Evolutionary conservation across 2,329 filamentous ascomycete species (phyloP), one percentile per base, ranked within the genome.

Genomic region (Xylaria multiplex): DNA sequence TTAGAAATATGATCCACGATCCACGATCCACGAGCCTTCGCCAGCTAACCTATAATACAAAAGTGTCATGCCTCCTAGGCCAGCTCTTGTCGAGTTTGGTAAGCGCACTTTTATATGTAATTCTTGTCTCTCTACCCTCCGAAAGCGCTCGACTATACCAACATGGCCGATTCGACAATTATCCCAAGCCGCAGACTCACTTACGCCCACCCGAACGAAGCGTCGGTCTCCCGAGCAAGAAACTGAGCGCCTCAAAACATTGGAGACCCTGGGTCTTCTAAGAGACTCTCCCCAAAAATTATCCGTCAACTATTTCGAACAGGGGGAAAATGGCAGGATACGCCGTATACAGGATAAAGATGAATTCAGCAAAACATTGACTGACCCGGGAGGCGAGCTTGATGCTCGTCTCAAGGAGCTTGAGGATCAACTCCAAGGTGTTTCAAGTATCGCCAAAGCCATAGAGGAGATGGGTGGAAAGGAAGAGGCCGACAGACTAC

Each of bases 261-360:
- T 78, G 16, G 64, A 71, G 48, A 42, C 70, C 2, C 66, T 78
- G 2, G 76, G 76, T 7, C 73, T 79, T 9, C 54, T 74, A 6
- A 68, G 68, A 37, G 68, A 73, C 8, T 62, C 59, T 11, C 64
- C 68, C 7, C 11, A 32, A 48, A 69, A 72, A 62, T 50, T 73
- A 6, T 69, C 77, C 2, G 78, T 85, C 11, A 79, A 80, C 8
- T 85, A 80, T 71, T 87, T 84, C 66, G 83, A 87, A 61, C 81
- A 86, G 71, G 78, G 79, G 14, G 76, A 77, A 2, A 69, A 75
- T 37, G 80, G 80, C 35, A 70, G 72, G 7, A 70, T 83, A 13
- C 79, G 74, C 16, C 78, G 80, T 68, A 74, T 86, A 19, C 68
- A 71, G 9, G 71, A 77, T 64, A 75, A 80, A 54, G 75, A 81